Conservation (phyloP, 371 early-diverging fungal genomes). For the Paraphysoderma sedebokerense region DNA sequence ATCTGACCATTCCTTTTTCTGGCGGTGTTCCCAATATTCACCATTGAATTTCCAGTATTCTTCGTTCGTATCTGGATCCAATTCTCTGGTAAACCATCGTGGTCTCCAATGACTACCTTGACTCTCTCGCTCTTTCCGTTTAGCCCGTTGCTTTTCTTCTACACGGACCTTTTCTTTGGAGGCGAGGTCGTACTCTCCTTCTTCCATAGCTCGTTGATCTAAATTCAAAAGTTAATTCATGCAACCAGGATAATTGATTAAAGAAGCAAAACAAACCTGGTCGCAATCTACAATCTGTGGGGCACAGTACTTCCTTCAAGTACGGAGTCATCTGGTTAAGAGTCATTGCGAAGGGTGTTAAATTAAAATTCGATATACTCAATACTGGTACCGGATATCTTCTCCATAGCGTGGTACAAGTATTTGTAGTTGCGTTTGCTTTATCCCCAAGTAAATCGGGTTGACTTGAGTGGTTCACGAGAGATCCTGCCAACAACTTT, state of each 20-base stretch:
- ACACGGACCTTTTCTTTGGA: conserved; percentile 41
- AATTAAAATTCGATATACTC: conserved; percentile 27
- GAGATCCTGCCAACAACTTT: too few relatives aligned
- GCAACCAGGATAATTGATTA: neutral
- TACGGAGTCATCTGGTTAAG: conserved; percentile 42
- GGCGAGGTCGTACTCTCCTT: conserved; percentile 47
- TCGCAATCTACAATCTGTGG: conserved; percentile 58
- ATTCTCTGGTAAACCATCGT: conserved; percentile 51
- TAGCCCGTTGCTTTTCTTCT: conserved; percentile 52
- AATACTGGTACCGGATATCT: conserved; percentile 26
- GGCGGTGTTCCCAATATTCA: conserved; percentile 26
- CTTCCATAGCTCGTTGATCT: conserved; percentile 20
- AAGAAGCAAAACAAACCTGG: conserved; percentile 19
- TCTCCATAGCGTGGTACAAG: conserved; percentile 40
- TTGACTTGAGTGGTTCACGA: too few relatives aligned
- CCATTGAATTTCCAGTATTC: conserved; percentile 40
- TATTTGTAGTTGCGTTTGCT: neutral
- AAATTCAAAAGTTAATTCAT: neutral
- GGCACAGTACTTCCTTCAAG: conserved; percentile 35
- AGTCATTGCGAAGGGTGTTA: conserved; percentile 53
- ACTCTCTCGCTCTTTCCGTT: conserved; percentile 25
- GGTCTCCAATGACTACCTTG: conserved; percentile 33
- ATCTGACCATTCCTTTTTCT: neutral
- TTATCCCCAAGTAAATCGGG: too few relatives aligned
- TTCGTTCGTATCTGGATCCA: conserved; percentile 44